Conservation (phyloP, 2,329 filamentous ascomycete genomes). For the Plectosphaerella sp. region DNA sequence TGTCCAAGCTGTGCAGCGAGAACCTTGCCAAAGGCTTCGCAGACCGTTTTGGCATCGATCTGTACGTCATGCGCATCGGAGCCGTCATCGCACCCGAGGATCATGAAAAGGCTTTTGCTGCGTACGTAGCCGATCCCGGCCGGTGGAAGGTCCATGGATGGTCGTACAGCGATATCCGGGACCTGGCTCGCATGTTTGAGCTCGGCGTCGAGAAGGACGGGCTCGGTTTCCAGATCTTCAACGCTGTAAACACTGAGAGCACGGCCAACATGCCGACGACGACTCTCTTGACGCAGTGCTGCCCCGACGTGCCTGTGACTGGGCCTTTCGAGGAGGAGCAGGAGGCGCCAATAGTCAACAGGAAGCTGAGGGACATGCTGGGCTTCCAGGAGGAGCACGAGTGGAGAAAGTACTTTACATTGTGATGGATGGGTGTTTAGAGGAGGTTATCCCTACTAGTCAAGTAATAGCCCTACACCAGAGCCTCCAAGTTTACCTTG, state of each 20-base stretch:
- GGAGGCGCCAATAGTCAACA: slow-evolving; percentile 57
- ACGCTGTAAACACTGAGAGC: slow-evolving; percentile 59
- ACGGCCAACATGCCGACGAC: slow-evolving; percentile 47
- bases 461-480: not conserved
- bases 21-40: slow-evolving; percentile 52
- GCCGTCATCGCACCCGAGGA: slow-evolving; percentile 59
- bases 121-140: slow-evolving; percentile 43
- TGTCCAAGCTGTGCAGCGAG: slow-evolving; percentile 57
- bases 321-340: slow-evolving; percentile 48
- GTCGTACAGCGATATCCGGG: slow-evolving; percentile 59
- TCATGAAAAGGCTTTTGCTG: slow-evolving; percentile 48
- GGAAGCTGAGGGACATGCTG: slow-evolving; percentile 53
- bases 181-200: slow-evolving; percentile 58
- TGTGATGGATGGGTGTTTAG: no score
- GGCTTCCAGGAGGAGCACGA: slow-evolving; percentile 56
- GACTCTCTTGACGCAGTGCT: slow-evolving; percentile 45
- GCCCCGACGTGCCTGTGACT: slow-evolving; percentile 45
- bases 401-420: slow-evolving; percentile 28
- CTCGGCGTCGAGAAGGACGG: slow-evolving; percentile 46
- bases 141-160: slow-evolving; percentile 54
- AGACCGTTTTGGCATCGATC: slow-evolving; percentile 49
- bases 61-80: slow-evolving; percentile 57
- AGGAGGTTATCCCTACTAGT: no score
- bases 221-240: slow-evolving; percentile 60
- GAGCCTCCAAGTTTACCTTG: slow-evolving; percentile 39